phyloP scores from a whole-genome alignment of 139 green algal species.

The Zygnema circumcarinatum region DNA sequence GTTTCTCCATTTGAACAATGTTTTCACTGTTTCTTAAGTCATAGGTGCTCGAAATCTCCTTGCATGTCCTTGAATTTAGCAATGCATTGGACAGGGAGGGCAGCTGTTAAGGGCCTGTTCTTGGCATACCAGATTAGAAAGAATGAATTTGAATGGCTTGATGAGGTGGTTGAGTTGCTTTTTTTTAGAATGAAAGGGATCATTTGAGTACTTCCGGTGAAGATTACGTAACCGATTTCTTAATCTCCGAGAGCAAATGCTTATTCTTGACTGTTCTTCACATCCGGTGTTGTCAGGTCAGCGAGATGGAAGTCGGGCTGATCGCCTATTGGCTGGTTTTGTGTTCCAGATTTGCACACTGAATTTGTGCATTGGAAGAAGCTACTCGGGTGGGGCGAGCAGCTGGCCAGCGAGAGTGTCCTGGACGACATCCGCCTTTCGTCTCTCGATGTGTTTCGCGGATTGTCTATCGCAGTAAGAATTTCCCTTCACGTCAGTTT shows the following conservation, averaged over 20 bases:
- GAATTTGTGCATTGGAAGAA: not conserved
- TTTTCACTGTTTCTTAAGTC: not conserved
- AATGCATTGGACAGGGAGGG: too few species aligned
- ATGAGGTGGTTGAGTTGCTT: too few species aligned
- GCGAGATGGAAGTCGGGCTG: too few species aligned
- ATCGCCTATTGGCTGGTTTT: not conserved
- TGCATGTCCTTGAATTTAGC: too few species aligned
- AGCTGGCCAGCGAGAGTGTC: not conserved
- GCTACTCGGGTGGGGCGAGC: not conserved
- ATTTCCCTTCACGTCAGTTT: not conserved
- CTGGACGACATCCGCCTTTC: constrained; percentile 5
- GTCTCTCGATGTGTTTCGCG: constrained; percentile 30
- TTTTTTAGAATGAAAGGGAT: not conserved
- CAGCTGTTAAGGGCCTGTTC: too few species aligned
- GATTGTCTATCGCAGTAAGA: constrained; percentile 18
- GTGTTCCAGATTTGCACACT: not conserved
- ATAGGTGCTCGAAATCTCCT: too few species aligned
- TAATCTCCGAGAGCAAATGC: not conserved
- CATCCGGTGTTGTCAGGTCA: not conserved
- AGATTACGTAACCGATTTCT: not conserved
- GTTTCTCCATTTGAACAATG: not conserved
- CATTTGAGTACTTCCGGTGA: not conserved
- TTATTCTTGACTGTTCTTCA: not conserved
- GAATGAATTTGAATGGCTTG: not conserved
- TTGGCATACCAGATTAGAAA: not conserved